Percentiles rank a stretch among this genome's conserved stretches.
Evolutionary conservation across 1,284 basidiomycete species (phyloP).

Genomic region (Ustilago shanxiensis): DNA sequence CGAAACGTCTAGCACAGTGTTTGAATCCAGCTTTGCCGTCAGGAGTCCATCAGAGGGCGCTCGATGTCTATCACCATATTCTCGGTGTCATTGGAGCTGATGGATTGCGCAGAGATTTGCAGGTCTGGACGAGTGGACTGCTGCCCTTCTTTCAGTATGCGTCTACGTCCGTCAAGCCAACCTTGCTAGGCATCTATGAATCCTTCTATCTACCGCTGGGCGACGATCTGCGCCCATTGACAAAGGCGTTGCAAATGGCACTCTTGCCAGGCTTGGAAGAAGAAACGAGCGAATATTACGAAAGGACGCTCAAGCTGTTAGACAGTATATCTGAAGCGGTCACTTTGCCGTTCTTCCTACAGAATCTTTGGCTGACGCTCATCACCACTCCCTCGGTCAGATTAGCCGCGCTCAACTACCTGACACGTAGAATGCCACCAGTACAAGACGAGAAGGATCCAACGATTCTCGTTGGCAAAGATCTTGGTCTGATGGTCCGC

Average conservation of each 20-base stretch:
- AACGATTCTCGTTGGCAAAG: constrained; percentile 74
- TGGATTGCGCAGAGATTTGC: constrained; percentile 86
- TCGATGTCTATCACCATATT: constrained; percentile 95
- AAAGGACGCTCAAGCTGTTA: constrained; percentile 86
- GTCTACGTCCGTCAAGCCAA: constrained; percentile 78
- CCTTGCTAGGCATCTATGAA: constrained; percentile 61
- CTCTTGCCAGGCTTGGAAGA: constrained; percentile 77
- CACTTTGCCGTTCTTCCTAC: constrained; percentile 85
- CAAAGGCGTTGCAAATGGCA: constrained; percentile 93
- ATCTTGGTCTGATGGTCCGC: constrained; percentile 91
- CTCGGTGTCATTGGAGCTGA: constrained; percentile 88
- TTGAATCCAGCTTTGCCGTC: constrained; percentile 95
- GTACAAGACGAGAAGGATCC: constrained; percentile 34
- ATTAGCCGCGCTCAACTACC: constrained; percentile 87
- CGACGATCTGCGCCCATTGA: constrained; percentile 83
- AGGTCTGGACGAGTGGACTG: constrained; percentile 93
- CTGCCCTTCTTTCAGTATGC: constrained; percentile 99
- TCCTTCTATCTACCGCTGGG: constrained; percentile 83
- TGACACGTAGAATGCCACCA: constrained; percentile 81
- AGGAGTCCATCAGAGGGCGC: constrained; percentile 93
- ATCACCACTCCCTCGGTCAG: constrained; percentile 88
- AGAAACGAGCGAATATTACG: constrained; percentile 78
- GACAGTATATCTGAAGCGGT: constrained; percentile 82
- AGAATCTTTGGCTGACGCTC: constrained; percentile 93
- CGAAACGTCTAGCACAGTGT: constrained; percentile 95